A percentile compares a stretch with the other conserved stretches of the same genome.
Conservation (phyloP, 495 filamentous ascomycete species). For the Penicillium turbatum region DNA sequence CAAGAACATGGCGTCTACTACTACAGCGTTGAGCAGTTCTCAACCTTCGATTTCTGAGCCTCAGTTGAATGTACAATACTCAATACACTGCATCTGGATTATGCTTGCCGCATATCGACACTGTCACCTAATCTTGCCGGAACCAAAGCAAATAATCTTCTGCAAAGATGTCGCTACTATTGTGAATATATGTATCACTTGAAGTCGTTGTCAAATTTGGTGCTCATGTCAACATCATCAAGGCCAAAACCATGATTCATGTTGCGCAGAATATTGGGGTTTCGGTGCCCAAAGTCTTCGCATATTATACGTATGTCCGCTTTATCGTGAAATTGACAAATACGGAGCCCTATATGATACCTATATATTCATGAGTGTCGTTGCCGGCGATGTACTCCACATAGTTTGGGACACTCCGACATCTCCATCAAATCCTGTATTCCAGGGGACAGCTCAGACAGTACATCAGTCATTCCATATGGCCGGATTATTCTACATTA, state of each 20-base stretch:
- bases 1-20: background rate
- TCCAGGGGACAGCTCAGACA: slow-evolving; percentile 8
- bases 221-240: slow-evolving; percentile 14
- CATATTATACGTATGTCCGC: slow-evolving; percentile 23
- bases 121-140: background rate
- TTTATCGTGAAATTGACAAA: slow-evolving; percentile 10
- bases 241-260: slow-evolving; percentile 29
- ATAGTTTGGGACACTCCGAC: slow-evolving; percentile 16
- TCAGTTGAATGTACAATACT: background rate
- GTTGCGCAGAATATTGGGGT: slow-evolving; percentile 25
- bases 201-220: slow-evolving; percentile 25
- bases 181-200: slow-evolving; percentile 12
- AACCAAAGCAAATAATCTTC: background rate
- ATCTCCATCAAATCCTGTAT: slow-evolving; percentile 12
- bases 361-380: slow-evolving; percentile 31
- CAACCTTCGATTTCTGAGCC: background rate
- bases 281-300: slow-evolving; percentile 26
- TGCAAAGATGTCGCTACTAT: background rate
- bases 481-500: background rate
- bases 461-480: no score
- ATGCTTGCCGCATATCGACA: background rate
- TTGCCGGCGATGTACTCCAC: slow-evolving; percentile 23
- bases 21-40: background rate
- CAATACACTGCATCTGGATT: background rate
- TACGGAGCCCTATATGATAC: slow-evolving; percentile 21